phyloP scores from a whole-genome alignment of 805 yeast genomes.

The Nakazawaea ishiwadae region DNA sequence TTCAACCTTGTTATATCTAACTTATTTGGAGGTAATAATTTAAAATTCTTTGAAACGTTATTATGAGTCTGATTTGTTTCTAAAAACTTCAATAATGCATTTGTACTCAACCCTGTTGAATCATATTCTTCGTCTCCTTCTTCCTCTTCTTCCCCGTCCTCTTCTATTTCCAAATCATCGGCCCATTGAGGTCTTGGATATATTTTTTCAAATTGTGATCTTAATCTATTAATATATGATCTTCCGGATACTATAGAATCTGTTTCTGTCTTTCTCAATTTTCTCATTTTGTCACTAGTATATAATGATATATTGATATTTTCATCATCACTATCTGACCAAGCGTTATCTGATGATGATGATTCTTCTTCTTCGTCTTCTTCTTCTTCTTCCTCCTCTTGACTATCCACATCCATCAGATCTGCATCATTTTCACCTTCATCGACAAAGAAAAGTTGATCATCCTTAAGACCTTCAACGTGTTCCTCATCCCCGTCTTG shows the following conservation, averaged over 20 bases:
- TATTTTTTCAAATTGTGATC: constrained; percentile 60
- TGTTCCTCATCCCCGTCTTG: constrained; percentile 46
- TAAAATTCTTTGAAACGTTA: constrained; percentile 31
- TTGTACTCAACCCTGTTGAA: constrained; percentile 15
- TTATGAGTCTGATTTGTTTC: constrained; percentile 27
- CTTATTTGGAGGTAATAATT: constrained; percentile 61
- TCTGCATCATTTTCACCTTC: constrained; percentile 35
- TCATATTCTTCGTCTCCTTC: constrained; percentile 14
- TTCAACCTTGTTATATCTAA: constrained; percentile 77
- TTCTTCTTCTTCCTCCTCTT: constrained; percentile 23
- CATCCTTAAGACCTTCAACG: constrained; percentile 35
- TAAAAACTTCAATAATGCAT: constrained; percentile 28
- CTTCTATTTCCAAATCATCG: constrained; percentile 50
- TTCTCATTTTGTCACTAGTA: constrained; percentile 56
- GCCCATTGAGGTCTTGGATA: constrained; percentile 89
- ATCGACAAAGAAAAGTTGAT: constrained; percentile 51
- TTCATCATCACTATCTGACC: constrained; percentile 95
- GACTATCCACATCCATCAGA: constrained; percentile 23
- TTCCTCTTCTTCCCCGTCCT: constrained; percentile 22
- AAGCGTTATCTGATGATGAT: constrained; percentile 43
- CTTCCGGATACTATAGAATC: constrained; percentile 30
- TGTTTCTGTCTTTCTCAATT: constrained; percentile 56
- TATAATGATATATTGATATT: constrained; percentile 54
- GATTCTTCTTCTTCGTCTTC: constrained; percentile 26
- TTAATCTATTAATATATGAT: constrained; percentile 30